A percentile compares a stretch with the other conserved stretches of the same genome.
These are phyloP conservation scores for Parathielavia appendiculata DNA, from an alignment of 495 filamentous ascomycete genomes.

Conservation along the genomic window DNA sequence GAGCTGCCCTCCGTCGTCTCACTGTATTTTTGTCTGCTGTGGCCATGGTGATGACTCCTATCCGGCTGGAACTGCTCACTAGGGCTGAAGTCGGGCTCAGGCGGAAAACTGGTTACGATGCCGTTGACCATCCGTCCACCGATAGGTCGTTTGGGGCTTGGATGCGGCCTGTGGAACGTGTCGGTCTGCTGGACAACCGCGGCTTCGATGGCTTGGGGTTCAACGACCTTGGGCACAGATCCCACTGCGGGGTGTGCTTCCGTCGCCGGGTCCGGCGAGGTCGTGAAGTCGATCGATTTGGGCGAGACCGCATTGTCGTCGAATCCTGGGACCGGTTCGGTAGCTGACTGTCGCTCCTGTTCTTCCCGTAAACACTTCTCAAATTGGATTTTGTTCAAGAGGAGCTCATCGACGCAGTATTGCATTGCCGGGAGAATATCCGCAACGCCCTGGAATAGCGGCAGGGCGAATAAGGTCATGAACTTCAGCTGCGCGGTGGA, in stretches of 20 bases:
- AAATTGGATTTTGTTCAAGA: conserved; percentile 68
- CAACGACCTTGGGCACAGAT: conserved; percentile 4
- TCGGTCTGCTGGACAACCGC: conserved; percentile 11
- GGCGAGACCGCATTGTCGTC: conserved; percentile 33
- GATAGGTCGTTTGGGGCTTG: conserved; percentile 13
- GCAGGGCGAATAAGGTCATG: conserved; percentile 91
- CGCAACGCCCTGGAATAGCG: conserved; percentile 79
- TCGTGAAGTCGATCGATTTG: conserved; percentile 37
- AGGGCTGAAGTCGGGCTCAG: conserved; percentile 32
- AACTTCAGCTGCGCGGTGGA: conserved; percentile 85
- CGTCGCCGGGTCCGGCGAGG: conserved; percentile 25
- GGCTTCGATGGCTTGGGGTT: not conserved
- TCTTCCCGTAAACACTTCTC: conserved; percentile 43
- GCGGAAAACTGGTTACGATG: conserved; percentile 32
- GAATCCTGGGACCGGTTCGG: conserved; percentile 27
- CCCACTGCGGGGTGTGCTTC: conserved; percentile 6
- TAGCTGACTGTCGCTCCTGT: conserved; percentile 18
- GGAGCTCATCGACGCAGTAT: conserved; percentile 76
- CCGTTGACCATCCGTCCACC: conserved; percentile 39
- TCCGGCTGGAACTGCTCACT: conserved; percentile 34
- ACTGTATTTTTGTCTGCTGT: conserved; percentile 45
- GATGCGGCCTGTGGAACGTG: conserved; percentile 12
- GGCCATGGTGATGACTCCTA: conserved; percentile 26
- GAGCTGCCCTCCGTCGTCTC: conserved; percentile 52
- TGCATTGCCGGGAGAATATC: conserved; percentile 77